Conservation (phyloP, 495 filamentous ascomycete genomes). For the Chlorociboria aeruginascens region DNA sequence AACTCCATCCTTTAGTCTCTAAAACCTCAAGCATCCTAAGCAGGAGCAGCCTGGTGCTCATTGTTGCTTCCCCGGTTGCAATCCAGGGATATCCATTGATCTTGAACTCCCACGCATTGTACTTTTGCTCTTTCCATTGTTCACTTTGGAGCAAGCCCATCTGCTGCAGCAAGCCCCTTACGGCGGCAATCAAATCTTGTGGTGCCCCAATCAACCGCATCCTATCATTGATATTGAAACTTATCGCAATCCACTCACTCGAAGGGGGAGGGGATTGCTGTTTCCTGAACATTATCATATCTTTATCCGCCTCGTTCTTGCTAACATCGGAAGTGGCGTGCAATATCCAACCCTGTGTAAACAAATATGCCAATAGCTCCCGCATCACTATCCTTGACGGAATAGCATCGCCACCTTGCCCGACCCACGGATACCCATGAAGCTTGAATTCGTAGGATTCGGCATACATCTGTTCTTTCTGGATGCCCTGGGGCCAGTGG, state of each 20-base stretch:
- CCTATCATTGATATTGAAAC: constrained; percentile 7
- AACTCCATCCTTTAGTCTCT: constrained; percentile 13
- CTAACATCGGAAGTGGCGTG: constrained; percentile 9
- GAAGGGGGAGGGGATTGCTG: constrained; percentile 5
- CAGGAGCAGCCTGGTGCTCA: constrained; percentile 5
- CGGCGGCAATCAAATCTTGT: neutral
- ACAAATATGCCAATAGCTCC: constrained; percentile 11
- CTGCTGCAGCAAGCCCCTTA: neutral
- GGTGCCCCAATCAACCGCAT: constrained; percentile 11
- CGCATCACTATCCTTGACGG: constrained; percentile 3
- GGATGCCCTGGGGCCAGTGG: constrained; percentile 6
- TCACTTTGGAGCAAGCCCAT: constrained; percentile 7
- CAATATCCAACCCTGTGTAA: constrained; percentile 11
- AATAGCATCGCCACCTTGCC: constrained; percentile 7
- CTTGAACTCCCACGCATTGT: constrained; percentile 14
- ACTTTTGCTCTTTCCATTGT: constrained; percentile 9
- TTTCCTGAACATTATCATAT: constrained; percentile 12
- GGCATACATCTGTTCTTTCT: constrained; percentile 4
- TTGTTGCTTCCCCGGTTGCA: constrained; percentile 5
- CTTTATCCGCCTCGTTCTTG: constrained; percentile 8
- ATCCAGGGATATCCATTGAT: constrained; percentile 9
- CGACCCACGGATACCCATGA: constrained; percentile 8
- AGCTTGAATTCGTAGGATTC: constrained; percentile 11
- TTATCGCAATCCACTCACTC: constrained; percentile 11
- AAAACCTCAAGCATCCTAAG: constrained; percentile 13